Evolutionary conservation across 306 rosid species (phyloP).

Genomic region (Sicyos edulis): DNA sequence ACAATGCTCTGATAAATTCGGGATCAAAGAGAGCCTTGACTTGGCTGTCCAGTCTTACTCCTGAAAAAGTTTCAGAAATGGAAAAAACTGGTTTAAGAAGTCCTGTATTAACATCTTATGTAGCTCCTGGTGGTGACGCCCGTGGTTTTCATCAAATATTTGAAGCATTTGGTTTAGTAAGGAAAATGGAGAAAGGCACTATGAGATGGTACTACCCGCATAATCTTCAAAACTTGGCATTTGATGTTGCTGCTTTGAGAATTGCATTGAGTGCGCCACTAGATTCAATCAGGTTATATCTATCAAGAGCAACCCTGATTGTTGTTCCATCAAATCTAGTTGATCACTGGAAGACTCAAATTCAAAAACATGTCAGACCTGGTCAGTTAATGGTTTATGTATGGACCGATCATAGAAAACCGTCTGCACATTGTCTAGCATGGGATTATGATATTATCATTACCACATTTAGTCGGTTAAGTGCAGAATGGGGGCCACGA

Average conservation of each 20-base stretch:
- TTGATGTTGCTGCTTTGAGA: slow-evolving; percentile 81
- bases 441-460: slow-evolving; percentile 96
- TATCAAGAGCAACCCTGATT: slow-evolving; percentile 85
- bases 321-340: slow-evolving; percentile 92
- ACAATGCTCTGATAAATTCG: slow-evolving; percentile 48
- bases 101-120: slow-evolving; percentile 45
- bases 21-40: slow-evolving; percentile 64
- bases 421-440: slow-evolving; percentile 78
- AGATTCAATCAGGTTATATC: slow-evolving; percentile 67
- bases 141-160: slow-evolving; percentile 56
- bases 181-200: slow-evolving; percentile 57
- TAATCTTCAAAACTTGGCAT: slow-evolving; percentile 65
- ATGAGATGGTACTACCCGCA: slow-evolving; percentile 69
- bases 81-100: slow-evolving; percentile 72
- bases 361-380: slow-evolving; percentile 71
- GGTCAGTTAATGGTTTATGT: slow-evolving; percentile 64
- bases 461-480: slow-evolving; percentile 82
- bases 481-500: slow-evolving; percentile 85
- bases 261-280: slow-evolving; percentile 64
- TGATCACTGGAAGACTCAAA: slow-evolving; percentile 91
- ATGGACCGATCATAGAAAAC: slow-evolving; percentile 70
- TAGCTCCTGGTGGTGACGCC: slow-evolving; percentile 31
- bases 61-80: slow-evolving; percentile 58
- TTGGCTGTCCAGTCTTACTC: slow-evolving; percentile 67
- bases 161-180: slow-evolving; percentile 76